Conservation (phyloP, 116 monocot genomes). For the Posidonia oceanica region DNA sequence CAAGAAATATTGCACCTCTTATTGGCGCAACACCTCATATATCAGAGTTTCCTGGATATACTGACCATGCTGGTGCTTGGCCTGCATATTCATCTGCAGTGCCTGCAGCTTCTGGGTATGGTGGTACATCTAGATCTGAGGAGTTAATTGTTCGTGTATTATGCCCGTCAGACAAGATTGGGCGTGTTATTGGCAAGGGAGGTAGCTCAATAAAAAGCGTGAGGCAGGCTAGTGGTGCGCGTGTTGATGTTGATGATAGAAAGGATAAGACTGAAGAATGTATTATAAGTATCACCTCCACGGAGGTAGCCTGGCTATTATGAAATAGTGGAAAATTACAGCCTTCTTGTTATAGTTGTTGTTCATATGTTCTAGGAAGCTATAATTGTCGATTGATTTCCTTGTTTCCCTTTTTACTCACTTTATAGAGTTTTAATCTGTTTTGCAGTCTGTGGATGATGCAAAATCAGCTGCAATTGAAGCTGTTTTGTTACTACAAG, state of each 20-base stretch:
- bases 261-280: conserved; percentile 63
- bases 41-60: conserved; percentile 39
- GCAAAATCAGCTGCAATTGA: conserved; percentile 71
- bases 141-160: conserved; percentile 57
- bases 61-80: conserved; percentile 29
- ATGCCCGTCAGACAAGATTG: conserved; percentile 79
- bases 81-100: conserved; percentile 45
- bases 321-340: background rate
- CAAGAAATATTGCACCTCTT: conserved; percentile 31
- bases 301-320: conserved; percentile 32
- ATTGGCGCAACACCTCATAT: conserved; percentile 28
- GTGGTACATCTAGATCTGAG: conserved; percentile 32
- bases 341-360: background rate
- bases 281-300: conserved; percentile 63
- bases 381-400: too few relatives aligned
- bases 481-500: conserved; percentile 74
- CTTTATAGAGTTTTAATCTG: background rate
- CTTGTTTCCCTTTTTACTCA: background rate
- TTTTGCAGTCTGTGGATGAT: conserved; percentile 53
- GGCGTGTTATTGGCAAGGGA: conserved; percentile 89
- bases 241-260: conserved; percentile 80
- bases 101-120: conserved; percentile 46
- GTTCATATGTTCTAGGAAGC: background rate
- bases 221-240: conserved; percentile 70
- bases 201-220: conserved; percentile 70